Evolutionary conservation across 2,329 filamentous ascomycete species (phyloP).

Genomic region (Fusarium ambrosium): DNA sequence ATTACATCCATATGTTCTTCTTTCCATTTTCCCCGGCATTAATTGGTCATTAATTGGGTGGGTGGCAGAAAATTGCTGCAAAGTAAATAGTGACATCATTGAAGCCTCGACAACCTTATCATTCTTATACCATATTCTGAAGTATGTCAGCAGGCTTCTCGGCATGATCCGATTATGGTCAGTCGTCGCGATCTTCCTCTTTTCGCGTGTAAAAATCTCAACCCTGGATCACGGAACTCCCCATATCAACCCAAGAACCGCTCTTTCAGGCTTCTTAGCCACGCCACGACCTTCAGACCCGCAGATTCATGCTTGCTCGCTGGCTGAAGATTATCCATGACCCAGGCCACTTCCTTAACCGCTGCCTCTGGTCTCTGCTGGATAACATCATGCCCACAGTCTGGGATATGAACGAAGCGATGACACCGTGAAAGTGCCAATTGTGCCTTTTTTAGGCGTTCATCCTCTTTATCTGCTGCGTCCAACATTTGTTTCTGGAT

Average conservation of each 20-base stretch:
- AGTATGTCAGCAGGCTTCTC: too few species aligned
- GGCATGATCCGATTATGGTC: too few species aligned
- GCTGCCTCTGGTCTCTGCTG: constrained; percentile 31
- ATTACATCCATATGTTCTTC: too few species aligned
- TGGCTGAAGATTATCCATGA: constrained; percentile 27
- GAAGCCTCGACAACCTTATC: background rate
- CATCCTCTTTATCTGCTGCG: constrained; percentile 34
- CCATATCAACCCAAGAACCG: background rate
- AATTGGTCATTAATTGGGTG: background rate
- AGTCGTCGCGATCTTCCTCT: too few species aligned
- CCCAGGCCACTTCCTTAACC: constrained; percentile 28
- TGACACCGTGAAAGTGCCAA: constrained; percentile 28
- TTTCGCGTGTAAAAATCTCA: background rate
- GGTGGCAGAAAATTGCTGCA: background rate
- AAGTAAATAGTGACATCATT: background rate
- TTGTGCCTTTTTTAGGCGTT: constrained; percentile 38
- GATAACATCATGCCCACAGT: constrained; percentile 36
- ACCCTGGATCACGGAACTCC: background rate
- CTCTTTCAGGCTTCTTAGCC: background rate
- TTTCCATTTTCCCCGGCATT: background rate
- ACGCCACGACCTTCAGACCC: background rate
- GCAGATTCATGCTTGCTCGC: fast-evolving
- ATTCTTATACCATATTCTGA: too few species aligned
- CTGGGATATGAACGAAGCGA: constrained; percentile 37
- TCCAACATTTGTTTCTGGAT: constrained; percentile 31